These are phyloP conservation scores for Tirmania nivea DNA, from an alignment of 495 filamentous ascomycete species.

Conservation along the genomic window DNA sequence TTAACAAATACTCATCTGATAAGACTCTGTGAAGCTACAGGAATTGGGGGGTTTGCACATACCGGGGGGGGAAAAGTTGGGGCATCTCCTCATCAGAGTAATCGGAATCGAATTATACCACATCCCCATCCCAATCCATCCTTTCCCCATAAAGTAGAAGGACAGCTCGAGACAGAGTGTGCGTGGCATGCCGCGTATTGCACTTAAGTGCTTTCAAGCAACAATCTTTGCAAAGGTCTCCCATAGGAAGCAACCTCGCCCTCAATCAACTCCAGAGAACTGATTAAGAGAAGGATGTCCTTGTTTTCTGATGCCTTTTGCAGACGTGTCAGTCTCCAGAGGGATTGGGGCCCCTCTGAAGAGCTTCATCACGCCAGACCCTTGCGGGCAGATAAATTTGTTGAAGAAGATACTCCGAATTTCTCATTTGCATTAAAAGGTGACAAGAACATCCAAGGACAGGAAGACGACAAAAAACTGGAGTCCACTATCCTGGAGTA, in stretches of 20 bases:
- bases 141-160: neutral
- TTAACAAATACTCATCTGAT: neutral
- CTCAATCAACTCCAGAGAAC: slow-evolving; percentile 20
- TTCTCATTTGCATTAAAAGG: slow-evolving; percentile 75
- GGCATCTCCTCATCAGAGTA: slow-evolving; percentile 74
- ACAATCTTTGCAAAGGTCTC: slow-evolving; percentile 91
- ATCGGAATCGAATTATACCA: slow-evolving; percentile 98
- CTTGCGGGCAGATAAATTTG: slow-evolving; percentile 52
- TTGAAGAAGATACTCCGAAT: slow-evolving; percentile 98
- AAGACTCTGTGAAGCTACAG: neutral
- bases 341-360: neutral
- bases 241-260: slow-evolving; percentile 39
- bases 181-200: slow-evolving; percentile 86
- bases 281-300: slow-evolving; percentile 29
- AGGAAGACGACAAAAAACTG: slow-evolving; percentile 19
- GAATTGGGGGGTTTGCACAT: neutral
- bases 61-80: slow-evolving; percentile 30
- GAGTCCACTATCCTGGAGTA: slow-evolving; percentile 1
- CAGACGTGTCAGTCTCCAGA: slow-evolving; percentile 39
- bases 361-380: slow-evolving; percentile 54
- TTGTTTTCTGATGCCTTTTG: slow-evolving; percentile 99
- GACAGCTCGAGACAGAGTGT: slow-evolving; percentile 19
- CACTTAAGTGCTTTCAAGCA: slow-evolving; percentile 61
- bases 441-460: no score
- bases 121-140: slow-evolving; percentile 14